phyloP scores from a whole-genome alignment of 1,284 basidiomycete species.

The Dichomitus squalens region DNA sequence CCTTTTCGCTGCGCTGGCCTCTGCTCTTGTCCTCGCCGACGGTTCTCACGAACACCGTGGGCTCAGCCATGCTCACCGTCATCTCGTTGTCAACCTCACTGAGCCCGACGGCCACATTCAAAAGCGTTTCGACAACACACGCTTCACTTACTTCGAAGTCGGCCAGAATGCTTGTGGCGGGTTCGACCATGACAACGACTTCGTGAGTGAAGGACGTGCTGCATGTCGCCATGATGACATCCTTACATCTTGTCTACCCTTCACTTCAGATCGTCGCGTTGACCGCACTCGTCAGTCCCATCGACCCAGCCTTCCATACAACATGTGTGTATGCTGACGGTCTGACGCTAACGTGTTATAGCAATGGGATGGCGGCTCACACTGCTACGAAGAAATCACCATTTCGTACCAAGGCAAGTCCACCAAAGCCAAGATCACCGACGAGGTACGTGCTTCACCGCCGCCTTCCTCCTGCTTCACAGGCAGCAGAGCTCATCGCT shows the following conservation, averaged over 20 bases:
- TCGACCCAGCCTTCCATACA: neutral
- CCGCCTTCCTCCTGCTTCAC: neutral
- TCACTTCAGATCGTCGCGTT: slow-evolving; percentile 20
- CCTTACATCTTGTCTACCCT: neutral
- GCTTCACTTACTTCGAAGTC: slow-evolving; percentile 50
- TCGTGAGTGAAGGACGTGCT: slow-evolving; percentile 29
- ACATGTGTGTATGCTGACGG: neutral
- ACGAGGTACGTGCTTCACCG: slow-evolving; percentile 22
- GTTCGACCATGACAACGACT: slow-evolving; percentile 33
- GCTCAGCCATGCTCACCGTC: slow-evolving; percentile 12
- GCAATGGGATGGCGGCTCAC: slow-evolving; percentile 24
- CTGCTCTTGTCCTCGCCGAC: slow-evolving; percentile 15
- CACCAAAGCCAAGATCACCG: slow-evolving; percentile 25
- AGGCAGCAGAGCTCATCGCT: neutral
- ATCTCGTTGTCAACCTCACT: slow-evolving; percentile 8
- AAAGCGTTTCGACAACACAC: slow-evolving; percentile 29
- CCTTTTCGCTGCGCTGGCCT: slow-evolving; percentile 18
- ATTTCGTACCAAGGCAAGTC: slow-evolving; percentile 21
- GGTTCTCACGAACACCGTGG: slow-evolving; percentile 8
- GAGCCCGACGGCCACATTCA: slow-evolving; percentile 7
- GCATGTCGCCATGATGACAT: neutral
- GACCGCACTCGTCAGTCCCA: slow-evolving; percentile 19
- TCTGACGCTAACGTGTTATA: neutral
- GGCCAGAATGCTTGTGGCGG: slow-evolving; percentile 23
- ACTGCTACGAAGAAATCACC: slow-evolving; percentile 23